phyloP scores from a whole-genome alignment of 2,329 filamentous ascomycete genomes.

The Talaromyces atroroseus region DNA sequence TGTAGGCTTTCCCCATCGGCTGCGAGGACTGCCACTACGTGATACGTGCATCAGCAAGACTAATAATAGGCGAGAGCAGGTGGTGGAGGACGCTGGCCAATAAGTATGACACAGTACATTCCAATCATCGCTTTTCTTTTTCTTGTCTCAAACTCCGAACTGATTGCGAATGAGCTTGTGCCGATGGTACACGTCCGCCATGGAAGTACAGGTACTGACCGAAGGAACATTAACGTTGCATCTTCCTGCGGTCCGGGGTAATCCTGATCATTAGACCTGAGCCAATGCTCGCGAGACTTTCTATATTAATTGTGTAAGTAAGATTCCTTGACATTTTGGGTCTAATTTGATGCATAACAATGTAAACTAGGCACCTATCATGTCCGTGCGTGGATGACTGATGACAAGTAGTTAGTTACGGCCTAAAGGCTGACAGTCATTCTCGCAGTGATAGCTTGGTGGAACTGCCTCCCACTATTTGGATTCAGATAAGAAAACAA shows the following conservation, averaged over 20 bases:
- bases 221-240: conserved; percentile 11
- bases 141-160: not conserved
- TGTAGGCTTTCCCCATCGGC: not conserved
- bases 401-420: not conserved
- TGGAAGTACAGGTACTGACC: not conserved
- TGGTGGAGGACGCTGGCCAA: not conserved
- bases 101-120: not conserved
- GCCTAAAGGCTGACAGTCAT: not conserved
- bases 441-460: not conserved
- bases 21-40: not conserved
- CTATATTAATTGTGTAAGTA: no score
- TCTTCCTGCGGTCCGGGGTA: not conserved
- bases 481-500: no score
- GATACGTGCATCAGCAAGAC: not conserved
- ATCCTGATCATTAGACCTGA: not conserved
- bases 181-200: not conserved
- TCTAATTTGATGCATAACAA: no score
- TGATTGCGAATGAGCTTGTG: not conserved
- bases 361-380: no score
- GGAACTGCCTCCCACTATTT: no score
- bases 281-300: not conserved
- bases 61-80: not conserved
- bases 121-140: not conserved
- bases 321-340: no score
- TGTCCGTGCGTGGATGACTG: not conserved